Evolutionary conservation across 345 rosid species (phyloP).

Genomic region (Bruguiera sexangula): DNA sequence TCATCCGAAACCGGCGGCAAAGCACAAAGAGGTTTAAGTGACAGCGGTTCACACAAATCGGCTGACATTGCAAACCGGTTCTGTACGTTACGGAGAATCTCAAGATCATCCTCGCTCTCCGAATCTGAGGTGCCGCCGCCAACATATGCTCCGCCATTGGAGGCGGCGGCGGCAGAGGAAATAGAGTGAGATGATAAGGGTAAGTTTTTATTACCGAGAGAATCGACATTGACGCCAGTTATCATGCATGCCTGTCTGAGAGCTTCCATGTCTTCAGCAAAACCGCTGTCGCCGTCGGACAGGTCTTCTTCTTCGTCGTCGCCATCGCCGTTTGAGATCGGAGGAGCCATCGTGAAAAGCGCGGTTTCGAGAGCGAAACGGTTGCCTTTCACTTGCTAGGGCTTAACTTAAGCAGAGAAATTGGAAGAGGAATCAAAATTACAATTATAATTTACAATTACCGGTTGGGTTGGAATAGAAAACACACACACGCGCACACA

Average conservation of each 20-base stretch:
- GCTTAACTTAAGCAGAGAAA: too few relatives aligned
- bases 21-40: constrained; percentile 30
- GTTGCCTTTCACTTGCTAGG: too few relatives aligned
- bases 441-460: too few relatives aligned
- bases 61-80: constrained; percentile 38
- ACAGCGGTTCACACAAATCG: constrained; percentile 35
- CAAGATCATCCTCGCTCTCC: constrained; percentile 62
- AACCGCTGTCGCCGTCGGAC: constrained; percentile 39
- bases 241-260: constrained; percentile 63
- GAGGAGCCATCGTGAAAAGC: constrained; percentile 2
- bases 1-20: constrained; percentile 40
- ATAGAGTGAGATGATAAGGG: neutral
- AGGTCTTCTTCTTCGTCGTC: constrained; percentile 31
- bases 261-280: constrained; percentile 75
- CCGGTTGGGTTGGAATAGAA: too few relatives aligned
- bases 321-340: constrained; percentile 11
- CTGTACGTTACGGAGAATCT: constrained; percentile 50
- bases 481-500: too few relatives aligned
- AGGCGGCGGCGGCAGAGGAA: constrained; percentile 6
- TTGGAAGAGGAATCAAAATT: too few relatives aligned
- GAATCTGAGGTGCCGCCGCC: constrained; percentile 13
- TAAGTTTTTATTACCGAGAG: constrained; percentile 5
- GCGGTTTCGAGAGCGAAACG: too few relatives aligned
- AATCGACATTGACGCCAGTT: constrained; percentile 45
- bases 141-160: neutral